Conservation (phyloP, 192 early-diverging fungal species). For the Coemansia sp. region DNA sequence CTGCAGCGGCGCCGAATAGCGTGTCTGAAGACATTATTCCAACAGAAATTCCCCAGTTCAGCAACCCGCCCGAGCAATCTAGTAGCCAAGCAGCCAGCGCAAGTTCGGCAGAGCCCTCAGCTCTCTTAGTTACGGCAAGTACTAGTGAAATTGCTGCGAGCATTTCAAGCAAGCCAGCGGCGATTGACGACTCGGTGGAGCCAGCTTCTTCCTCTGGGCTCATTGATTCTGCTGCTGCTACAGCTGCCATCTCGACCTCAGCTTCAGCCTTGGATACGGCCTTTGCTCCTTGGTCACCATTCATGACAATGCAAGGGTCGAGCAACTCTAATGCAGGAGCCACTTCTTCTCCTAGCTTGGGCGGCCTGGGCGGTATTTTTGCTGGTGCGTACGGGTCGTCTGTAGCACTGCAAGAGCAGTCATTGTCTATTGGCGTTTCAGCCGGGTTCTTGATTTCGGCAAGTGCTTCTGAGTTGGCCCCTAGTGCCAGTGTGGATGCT, state of each 20-base stretch:
- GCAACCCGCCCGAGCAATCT: background rate
- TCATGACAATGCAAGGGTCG: background rate
- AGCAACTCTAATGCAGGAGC: background rate
- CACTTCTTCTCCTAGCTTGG: background rate
- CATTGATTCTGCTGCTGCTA: background rate
- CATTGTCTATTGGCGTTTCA: background rate
- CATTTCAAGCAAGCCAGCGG: background rate
- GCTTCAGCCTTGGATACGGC: background rate
- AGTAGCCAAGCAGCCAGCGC: background rate
- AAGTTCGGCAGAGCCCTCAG: background rate
- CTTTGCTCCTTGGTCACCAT: slow-evolving; percentile 4
- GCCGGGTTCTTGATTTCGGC: background rate
- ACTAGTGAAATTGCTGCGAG: background rate
- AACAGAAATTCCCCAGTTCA: background rate
- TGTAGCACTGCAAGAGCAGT: slow-evolving; percentile 11
- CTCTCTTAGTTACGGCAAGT: background rate
- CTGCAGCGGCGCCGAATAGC: background rate
- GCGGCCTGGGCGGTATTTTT: background rate
- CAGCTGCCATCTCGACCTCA: background rate
- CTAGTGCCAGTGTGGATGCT: background rate
- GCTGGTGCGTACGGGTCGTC: slow-evolving; percentile 6
- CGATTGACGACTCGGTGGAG: background rate
- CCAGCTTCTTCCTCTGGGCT: background rate
- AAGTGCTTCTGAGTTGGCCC: background rate
- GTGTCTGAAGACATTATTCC: background rate